Base-by-base conservation (phyloP, 2,329 filamentous ascomycete species). In the Aspergillus udagawae region DNA sequence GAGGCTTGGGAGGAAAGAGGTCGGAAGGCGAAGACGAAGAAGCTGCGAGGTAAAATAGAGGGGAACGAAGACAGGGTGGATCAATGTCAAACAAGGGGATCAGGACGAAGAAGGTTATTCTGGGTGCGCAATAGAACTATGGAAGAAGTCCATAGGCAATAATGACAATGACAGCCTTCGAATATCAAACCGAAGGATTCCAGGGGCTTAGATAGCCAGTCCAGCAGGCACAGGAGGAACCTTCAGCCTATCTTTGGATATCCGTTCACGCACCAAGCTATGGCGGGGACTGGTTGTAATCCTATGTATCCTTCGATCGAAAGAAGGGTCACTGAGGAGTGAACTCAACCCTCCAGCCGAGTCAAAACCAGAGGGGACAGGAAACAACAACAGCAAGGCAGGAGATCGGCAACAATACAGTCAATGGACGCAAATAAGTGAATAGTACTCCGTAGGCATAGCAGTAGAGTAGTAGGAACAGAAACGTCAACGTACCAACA, bases 401-500 rank as follows among this genome's bases (percentile, higher is more conserved):
- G 32, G 32, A 38, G 32, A 17, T 38, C 32, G 32, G 2, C 14
- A 10, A 44, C 42, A 45, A 23, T 20, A 23, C 42, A 45, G 10
- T 45, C 42, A 45, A 45, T 45, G 42, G n/a, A 45, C n/a, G n/a
- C 41, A 44, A 44, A 44, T 35, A 38, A 17, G 32, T 17, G 14
- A 38, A 17, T 45, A 45, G 20, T n/a, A n/a, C n/a, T n/a, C n/a
- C n/a, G n/a, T 45, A 45, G 42, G 42, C 42, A 45, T 45, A 21
- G 32, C 14, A 23, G 42, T 14, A 45, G 6, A 45, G 42, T 23
- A 45, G 42, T 7, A 45, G 42, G 32, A 45, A 45, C n/a, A 45
- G n/a, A 45, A 45, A 45, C 21, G 14, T 21, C 45, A 44, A 63
- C 61, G 42, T 62, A 64, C 61, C 61, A 47, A 53, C 60, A 65